Evolutionary conservation across 176 grass and related monocot genomes (phyloP).

Genomic region (Poa annua): DNA sequence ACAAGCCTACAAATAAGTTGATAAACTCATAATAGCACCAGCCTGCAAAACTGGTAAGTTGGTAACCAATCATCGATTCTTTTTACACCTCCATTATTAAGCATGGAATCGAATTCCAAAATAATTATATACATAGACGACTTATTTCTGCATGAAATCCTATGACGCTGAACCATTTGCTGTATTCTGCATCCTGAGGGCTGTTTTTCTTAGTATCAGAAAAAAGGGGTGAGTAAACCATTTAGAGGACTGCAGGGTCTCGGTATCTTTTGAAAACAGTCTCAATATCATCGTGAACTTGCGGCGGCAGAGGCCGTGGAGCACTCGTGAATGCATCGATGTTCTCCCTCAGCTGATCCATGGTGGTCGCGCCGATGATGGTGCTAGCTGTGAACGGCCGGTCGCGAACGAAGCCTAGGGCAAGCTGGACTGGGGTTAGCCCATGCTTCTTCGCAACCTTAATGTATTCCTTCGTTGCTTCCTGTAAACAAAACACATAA

Average conservation of each 20-base stretch:
- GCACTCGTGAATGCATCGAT: conserved; percentile 59
- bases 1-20: neutral
- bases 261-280: conserved; percentile 74
- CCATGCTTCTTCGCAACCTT: conserved; percentile 76
- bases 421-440: conserved; percentile 77
- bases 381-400: conserved; percentile 76
- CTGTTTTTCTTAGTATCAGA: neutral
- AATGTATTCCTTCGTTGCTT: conserved; percentile 68
- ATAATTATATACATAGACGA: neutral
- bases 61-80: too few species aligned
- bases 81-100: neutral
- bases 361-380: conserved; percentile 82
- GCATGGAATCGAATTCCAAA: neutral
- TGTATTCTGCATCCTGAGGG: neutral
- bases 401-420: conserved; percentile 78
- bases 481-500: conserved; percentile 43
- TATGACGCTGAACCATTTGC: neutral
- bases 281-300: conserved; percentile 63
- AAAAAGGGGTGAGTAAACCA: neutral
- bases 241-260: conserved; percentile 71
- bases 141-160: neutral
- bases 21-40: neutral
- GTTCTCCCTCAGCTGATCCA: conserved; percentile 84
- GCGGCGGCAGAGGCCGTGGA: conserved; percentile 57
- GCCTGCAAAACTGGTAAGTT: neutral